Base-by-base conservation (phyloP, 163 green algal genomes). In the Scenedesmus sp. region DNA sequence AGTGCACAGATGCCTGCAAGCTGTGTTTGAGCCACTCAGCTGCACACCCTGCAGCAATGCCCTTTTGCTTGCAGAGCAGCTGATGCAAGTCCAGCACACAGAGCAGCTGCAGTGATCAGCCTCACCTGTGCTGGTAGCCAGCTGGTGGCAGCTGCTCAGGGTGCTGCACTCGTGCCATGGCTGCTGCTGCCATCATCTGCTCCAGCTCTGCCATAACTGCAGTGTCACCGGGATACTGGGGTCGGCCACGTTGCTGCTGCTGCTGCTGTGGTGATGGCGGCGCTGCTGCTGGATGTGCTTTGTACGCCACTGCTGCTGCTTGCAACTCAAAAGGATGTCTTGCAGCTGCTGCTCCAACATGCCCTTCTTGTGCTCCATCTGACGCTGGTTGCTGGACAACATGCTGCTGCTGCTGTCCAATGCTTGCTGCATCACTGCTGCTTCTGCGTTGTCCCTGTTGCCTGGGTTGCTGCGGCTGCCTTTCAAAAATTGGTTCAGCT, bases 401-500 rank as follows among this genome's bases (percentile, higher is more conserved):
- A 40, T 78, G 82, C 2, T 79, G 82, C 82, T 79, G 82, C 26
- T 53, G 51, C 51, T 87, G 82, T 35, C 18, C 53, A 40, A 16
- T 18, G 2, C 15, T 24, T 78, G 26, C 35, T 53, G 53, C 15
- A 0, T 30, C 16, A 56, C 35, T 56, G 51, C 82, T 87, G 82
- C 65, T 76, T 76, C 30, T 40, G 2, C 65, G 65, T 53, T 87
- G 44, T 35, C 56, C 33, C 13, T 51, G 72, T 35, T 87, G 82
- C 2, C 81, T 73, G 81, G 65, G n/a, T 20, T 73, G 44, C 81
- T 72, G 65, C 65, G 65, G 30, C 37, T 79, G 46, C 65, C 30
- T 40, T 35, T 91, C 91, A 78, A 90, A 94, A 2, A 90, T 85
- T 51, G 68, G 33, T 59, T 85, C 42, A 13, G 78, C 42, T 26